phyloP scores from a whole-genome alignment of 2,329 filamentous ascomycete species.

The Microsporum canis region DNA sequence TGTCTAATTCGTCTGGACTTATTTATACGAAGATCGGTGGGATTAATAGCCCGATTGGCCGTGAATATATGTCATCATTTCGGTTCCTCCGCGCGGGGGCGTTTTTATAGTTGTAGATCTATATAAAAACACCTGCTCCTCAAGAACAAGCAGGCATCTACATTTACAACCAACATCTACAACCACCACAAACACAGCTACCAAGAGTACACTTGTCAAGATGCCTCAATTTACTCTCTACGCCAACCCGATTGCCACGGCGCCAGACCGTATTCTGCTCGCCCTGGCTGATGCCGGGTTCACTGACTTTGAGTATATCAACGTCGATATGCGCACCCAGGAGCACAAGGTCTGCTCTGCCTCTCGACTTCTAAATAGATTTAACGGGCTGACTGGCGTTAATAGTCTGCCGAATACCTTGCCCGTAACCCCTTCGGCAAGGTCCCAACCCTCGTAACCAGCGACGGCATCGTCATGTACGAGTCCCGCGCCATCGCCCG shows the following conservation, averaged over 20 bases:
- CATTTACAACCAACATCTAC: background rate
- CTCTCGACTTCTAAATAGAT: too few species aligned
- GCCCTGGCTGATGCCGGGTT: constrained; percentile 37
- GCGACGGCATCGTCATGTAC: constrained; percentile 36
- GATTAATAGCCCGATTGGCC: background rate
- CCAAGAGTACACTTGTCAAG: background rate
- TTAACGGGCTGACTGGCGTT: background rate
- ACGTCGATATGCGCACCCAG: constrained; percentile 31
- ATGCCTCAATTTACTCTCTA: constrained; percentile 30
- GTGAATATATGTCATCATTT: background rate
- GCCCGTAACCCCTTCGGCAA: constrained; percentile 34
- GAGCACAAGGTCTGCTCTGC: constrained; percentile 31
- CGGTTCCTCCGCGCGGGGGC: background rate
- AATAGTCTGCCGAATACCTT: constrained; percentile 18
- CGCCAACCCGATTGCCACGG: constrained; percentile 32
- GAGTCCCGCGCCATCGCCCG: constrained; percentile 41
- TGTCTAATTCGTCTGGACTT: background rate
- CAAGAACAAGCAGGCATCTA: background rate
- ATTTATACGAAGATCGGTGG: background rate
- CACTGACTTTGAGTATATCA: constrained; percentile 34
- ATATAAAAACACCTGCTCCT: background rate
- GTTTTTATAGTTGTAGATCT: background rate
- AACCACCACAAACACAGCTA: background rate
- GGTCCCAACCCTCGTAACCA: constrained; percentile 31
- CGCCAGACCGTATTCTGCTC: constrained; percentile 35